phyloP scores from a whole-genome alignment of 1,139 yeast genomes.

The Zhuliangozyma blackwelliae region DNA sequence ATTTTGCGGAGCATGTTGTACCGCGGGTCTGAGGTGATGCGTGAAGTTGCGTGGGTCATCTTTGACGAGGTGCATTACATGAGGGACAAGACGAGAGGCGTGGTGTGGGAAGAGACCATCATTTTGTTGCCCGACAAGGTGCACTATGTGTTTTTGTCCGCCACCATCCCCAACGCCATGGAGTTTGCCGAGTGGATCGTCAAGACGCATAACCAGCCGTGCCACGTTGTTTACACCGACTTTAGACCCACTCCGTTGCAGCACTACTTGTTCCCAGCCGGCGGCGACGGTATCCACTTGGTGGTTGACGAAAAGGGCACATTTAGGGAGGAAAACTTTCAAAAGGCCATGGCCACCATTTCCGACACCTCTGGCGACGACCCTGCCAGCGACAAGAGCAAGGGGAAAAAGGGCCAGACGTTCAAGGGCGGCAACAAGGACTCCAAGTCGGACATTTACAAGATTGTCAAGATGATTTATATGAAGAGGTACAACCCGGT shows the following conservation, averaged over 20 bases:
- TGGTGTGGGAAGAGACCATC: slow-evolving; percentile 98
- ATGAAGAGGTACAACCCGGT: slow-evolving; percentile 94
- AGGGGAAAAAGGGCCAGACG: slow-evolving; percentile 79
- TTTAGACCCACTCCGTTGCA: slow-evolving; percentile 98
- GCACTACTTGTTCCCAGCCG: slow-evolving; percentile 94
- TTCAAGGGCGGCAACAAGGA: slow-evolving; percentile 85
- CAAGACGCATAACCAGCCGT: slow-evolving; percentile 90
- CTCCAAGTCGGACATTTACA: slow-evolving; percentile 87
- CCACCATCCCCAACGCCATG: slow-evolving; percentile 97
- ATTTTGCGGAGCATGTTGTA: slow-evolving; percentile 89
- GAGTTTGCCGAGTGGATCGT: slow-evolving; percentile 99
- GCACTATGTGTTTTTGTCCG: slow-evolving; percentile 80
- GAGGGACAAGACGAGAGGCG: slow-evolving; percentile 96
- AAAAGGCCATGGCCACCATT: slow-evolving; percentile 95
- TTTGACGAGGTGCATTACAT: slow-evolving; percentile 96
- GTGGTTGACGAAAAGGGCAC: slow-evolving; percentile 97
- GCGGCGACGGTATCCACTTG: slow-evolving; percentile 94
- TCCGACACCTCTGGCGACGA: slow-evolving; percentile 83
- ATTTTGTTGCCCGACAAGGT: slow-evolving; percentile 94
- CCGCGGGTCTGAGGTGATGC: slow-evolving; percentile 89
- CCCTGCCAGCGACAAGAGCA: slow-evolving; percentile 55
- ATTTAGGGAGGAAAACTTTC: slow-evolving; percentile 95
- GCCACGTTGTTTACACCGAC: slow-evolving; percentile 97
- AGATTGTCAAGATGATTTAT: slow-evolving; percentile 97
- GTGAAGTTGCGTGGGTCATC: slow-evolving; percentile 96